phyloP scores from a whole-genome alignment of 805 yeast species.

The Ogataea methylovora region DNA sequence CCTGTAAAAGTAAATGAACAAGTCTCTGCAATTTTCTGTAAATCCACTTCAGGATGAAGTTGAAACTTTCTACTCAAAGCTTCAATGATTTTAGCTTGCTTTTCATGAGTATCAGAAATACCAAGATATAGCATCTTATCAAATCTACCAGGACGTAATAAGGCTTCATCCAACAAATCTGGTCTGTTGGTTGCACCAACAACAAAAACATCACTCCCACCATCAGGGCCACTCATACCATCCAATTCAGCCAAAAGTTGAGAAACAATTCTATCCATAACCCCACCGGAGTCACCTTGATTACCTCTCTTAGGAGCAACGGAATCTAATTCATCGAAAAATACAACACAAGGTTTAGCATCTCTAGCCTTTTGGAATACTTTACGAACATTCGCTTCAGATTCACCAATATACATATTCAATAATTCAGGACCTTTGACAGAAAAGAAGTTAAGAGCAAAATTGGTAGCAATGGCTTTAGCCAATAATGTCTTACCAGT shows the following conservation, averaged over 20 bases:
- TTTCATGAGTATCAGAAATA: conserved; percentile 82
- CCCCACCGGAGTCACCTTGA: conserved; percentile 98
- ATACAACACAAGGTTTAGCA: conserved; percentile 95
- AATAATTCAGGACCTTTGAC: conserved; percentile 96
- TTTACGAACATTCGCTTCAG: conserved; percentile 92
- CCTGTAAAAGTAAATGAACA: conserved; percentile 95
- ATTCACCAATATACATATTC: conserved; percentile 98
- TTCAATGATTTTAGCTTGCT: conserved; percentile 76
- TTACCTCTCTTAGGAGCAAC: conserved; percentile 98
- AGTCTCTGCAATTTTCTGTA: conserved; percentile 48
- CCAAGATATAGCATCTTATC: conserved; percentile 94
- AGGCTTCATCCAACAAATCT: conserved; percentile 88
- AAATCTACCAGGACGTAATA: conserved; percentile 89
- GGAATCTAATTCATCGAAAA: conserved; percentile 95
- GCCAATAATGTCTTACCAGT: conserved; percentile 95
- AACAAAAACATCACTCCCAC: conserved; percentile 86
- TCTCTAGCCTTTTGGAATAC: conserved; percentile 94
- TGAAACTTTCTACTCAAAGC: conserved; percentile 84
- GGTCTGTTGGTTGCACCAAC: conserved; percentile 99
- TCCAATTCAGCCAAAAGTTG: conserved; percentile 92
- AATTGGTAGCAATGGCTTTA: conserved; percentile 94
- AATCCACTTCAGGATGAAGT: conserved; percentile 51
- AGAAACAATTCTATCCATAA: conserved; percentile 97
- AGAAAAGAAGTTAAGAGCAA: conserved; percentile 88
- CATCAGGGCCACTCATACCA: conserved; percentile 83